A percentile compares a stretch with the other conserved stretches of the same genome.
phyloP scores from a whole-genome alignment of 768 basidiomycete genomes.

The Calocybe cyanea region DNA sequence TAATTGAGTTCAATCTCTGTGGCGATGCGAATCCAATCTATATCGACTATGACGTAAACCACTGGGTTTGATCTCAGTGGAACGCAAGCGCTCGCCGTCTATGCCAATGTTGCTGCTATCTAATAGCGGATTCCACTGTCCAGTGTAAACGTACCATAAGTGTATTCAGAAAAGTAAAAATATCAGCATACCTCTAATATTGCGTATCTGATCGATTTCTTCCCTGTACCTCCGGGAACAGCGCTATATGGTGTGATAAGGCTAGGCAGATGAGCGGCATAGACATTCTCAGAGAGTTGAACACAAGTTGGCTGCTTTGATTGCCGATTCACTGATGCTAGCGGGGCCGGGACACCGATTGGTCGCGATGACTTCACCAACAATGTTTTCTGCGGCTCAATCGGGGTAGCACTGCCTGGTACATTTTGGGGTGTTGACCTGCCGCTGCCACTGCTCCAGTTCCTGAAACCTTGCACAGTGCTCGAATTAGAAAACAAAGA shows the following conservation, averaged over 20 bases:
- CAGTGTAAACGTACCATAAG: slow-evolving; percentile 10
- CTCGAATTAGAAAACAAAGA: slow-evolving; percentile 80
- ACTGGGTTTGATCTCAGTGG: neutral
- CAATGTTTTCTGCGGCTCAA: slow-evolving; percentile 36
- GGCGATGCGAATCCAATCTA: slow-evolving; percentile 89
- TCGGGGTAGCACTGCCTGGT: slow-evolving; percentile 18
- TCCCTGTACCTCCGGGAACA: slow-evolving; percentile 54
- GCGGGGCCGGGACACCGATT: slow-evolving; percentile 44
- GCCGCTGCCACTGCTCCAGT: slow-evolving; percentile 66
- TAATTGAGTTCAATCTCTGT: slow-evolving; percentile 95
- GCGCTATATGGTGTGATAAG: slow-evolving; percentile 75
- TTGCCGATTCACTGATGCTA: slow-evolving; percentile 25
- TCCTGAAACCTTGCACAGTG: slow-evolving; percentile 75
- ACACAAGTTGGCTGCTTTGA: slow-evolving; percentile 35
- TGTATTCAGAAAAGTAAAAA: slow-evolving; percentile 6
- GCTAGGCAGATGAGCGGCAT: slow-evolving; percentile 71
- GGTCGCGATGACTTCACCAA: slow-evolving; percentile 69
- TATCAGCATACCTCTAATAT: slow-evolving; percentile 62
- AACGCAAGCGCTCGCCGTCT: slow-evolving; percentile 42
- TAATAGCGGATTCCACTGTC: slow-evolving; percentile 80
- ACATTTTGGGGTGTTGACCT: slow-evolving; percentile 45
- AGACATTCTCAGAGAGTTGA: slow-evolving; percentile 58
- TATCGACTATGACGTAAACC: slow-evolving; percentile 2
- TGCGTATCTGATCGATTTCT: slow-evolving; percentile 80
- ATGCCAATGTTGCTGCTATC: slow-evolving; percentile 91